Evolutionary conservation across 2,329 filamentous ascomycete species (phyloP), one percentile per base, ranked within the genome.

Genomic region (Fusarium citri): DNA sequence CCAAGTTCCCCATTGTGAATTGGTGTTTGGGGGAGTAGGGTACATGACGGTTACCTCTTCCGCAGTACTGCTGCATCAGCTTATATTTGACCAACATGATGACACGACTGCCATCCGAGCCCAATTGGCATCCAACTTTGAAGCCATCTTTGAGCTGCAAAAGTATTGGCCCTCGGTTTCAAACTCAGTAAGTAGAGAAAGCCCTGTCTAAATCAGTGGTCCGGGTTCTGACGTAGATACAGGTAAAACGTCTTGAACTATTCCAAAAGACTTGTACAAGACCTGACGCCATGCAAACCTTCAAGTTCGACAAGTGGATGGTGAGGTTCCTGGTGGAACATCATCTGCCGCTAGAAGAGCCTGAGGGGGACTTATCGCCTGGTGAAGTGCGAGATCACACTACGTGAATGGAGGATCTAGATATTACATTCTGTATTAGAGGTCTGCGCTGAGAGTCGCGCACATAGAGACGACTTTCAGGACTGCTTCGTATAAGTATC

Each of bases 261-360:
- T 59, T 59, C 8, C 56, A 59, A 4, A 59, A 59, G 30, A 58
- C 41, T 15, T 60, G 53, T 23, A 30, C 30, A 8, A 20, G 56
- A 9, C 56, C 56, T 0, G 50, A 8, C 0, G 50, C 56, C 2
- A 56, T 59, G 40, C 56, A 59, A 46, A 59, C 56, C 14, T 59
- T 45, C 23, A 59, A 56, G 14, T 59, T 59, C 2, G 56, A 59
- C 20, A 59, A 59, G 30, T 59, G 56, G 56, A 59, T 59, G 56
- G 56, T 59, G 40, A 56, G 56, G 8, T 59, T 59, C 11, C 7
- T 59, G 56, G 56, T 59, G 12, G 56, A 59, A 45, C 56, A 59
- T 1, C 56, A 59, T 18, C n/a, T 59, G 3, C 56, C 56, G 14
- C 41, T 59, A 16, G 50, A 59, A 22, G 56, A 59, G 30, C 56